These are phyloP conservation scores for Xenoacremonium recifei DNA, from an alignment of 2,329 filamentous ascomycete species.

Conservation along the genomic window DNA sequence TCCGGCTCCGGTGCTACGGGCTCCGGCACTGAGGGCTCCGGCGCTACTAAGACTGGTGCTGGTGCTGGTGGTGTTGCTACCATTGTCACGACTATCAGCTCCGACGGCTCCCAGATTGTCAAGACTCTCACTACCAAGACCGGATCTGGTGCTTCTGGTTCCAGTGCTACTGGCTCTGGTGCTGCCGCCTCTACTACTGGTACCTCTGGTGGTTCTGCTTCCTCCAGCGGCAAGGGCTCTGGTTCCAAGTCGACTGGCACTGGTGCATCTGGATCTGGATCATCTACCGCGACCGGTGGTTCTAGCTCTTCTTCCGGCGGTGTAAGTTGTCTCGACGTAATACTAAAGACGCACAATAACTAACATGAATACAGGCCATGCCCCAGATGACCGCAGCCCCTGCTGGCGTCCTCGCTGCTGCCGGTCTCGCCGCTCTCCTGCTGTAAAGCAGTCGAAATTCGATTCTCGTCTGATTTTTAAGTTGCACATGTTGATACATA, in stretches of 20 bases:
- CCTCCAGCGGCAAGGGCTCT: too few species aligned
- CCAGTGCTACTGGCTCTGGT: constrained; percentile 10
- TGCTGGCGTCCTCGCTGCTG: constrained; percentile 46
- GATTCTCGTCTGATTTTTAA: constrained; percentile 25
- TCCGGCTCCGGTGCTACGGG: too few species aligned
- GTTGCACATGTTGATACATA: constrained; percentile 42
- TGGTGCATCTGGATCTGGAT: constrained; percentile 20
- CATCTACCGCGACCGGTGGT: constrained; percentile 18
- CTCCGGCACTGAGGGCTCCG: constrained; percentile 15
- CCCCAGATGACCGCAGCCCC: constrained; percentile 44
- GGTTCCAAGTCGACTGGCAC: constrained; percentile 24
- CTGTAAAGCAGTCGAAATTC: constrained; percentile 36
- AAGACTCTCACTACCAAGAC: constrained; percentile 18
- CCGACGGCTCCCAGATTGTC: constrained; percentile 18
- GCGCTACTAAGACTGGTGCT: constrained; percentile 10
- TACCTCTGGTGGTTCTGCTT: constrained; percentile 9
- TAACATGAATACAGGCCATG: constrained; percentile 23
- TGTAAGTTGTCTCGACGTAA: constrained; percentile 24
- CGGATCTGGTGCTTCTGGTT: constrained; percentile 8
- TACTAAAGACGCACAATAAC: constrained; percentile 26
- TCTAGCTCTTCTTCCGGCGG: constrained; percentile 16
- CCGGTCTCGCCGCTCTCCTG: constrained; percentile 47
- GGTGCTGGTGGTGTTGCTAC: constrained; percentile 9
- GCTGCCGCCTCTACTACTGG: constrained; percentile 8
- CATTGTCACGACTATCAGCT: constrained; percentile 12